A percentile compares a stretch with the other conserved stretches of the same genome.
phyloP scores from a whole-genome alignment of 1,139 yeast genomes.

The Geotrichum carabidarum region DNA sequence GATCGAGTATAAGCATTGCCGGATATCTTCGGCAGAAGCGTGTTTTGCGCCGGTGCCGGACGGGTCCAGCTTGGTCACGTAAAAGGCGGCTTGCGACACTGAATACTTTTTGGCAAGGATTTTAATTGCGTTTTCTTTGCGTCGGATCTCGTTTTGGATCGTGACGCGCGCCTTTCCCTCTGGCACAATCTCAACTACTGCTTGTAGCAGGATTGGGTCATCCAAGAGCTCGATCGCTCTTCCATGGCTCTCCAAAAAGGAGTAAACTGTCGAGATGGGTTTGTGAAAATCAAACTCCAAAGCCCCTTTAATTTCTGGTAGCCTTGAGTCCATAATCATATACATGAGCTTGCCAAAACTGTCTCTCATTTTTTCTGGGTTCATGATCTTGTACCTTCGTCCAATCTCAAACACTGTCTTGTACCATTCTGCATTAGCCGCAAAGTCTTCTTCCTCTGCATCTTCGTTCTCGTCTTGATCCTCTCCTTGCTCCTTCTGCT shows the following conservation, averaged over 20 bases:
- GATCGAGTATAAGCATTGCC: conserved; percentile 63
- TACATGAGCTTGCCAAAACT: conserved; percentile 70
- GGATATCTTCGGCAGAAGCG: conserved; percentile 48
- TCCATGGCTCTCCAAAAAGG: conserved; percentile 39
- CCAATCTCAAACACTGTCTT: conserved; percentile 65
- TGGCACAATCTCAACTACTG: conserved; percentile 60
- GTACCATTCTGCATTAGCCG: conserved; percentile 65
- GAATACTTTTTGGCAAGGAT: conserved; percentile 45
- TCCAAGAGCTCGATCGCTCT: conserved; percentile 45
- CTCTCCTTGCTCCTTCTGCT: conserved; percentile 38
- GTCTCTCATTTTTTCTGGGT: conserved; percentile 71
- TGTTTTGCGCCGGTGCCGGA: conserved; percentile 5
- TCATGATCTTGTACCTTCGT: conserved; percentile 70
- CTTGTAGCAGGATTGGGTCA: conserved; percentile 53
- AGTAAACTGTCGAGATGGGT: conserved; percentile 59
- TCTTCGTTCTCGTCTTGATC: conserved; percentile 30
- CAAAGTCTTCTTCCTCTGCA: conserved; percentile 53
- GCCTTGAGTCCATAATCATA: conserved; percentile 73
- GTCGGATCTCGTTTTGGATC: conserved; percentile 52
- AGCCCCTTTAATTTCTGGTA: conserved; percentile 60
- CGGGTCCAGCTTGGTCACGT: not conserved
- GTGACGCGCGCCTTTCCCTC: conserved; percentile 49
- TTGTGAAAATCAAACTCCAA: conserved; percentile 68
- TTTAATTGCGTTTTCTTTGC: conserved; percentile 61
- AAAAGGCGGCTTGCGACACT: conserved; percentile 16